Base-by-base conservation (phyloP, 192 early-diverging fungal genomes). In the Backusella liffmaniae region DNA sequence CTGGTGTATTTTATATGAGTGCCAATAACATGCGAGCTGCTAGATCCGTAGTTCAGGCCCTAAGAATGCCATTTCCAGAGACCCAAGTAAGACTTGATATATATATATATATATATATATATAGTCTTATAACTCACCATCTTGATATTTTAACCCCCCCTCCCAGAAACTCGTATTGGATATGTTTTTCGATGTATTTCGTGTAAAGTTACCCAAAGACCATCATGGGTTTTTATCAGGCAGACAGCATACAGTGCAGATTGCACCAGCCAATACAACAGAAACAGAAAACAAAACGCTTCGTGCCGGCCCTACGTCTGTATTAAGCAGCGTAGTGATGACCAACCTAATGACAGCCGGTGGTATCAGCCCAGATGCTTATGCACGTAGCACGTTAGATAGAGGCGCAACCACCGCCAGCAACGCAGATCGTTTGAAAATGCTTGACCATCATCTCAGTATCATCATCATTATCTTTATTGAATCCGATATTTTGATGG, bases 171-270 rank as follows among this genome's bases (percentile, higher is more conserved):
- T 95, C 29, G 77, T 95, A 15, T 80, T 96, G 49, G 91, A 95
- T 62, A 94, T 96, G 91, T 78, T 96, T 59, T 93, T 93, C 76
- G 88, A 92, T 29, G 89, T 96, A 23, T 93, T 96, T 66, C 84
- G 89, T 36, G 88, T 94, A 23, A 86, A 91, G 30, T 80, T 90
- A 46, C 92, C 92, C 3, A 89, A 82, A 77, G 89, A 85, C 59
- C 86, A 79, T 81, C 84, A 72, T 66, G 84, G 34, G 69, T 88
- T 78, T 71, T 83, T 79, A 73, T 83, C 67, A 49, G 85, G 74
- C 37, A 84, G 74, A 80, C 76, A 78, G 21, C 79, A 82, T n/a
- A 75, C 73, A 21, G 78, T 76, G 12, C 74, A 76, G 13, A 77
- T 84, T 32, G 81, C 36, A 8, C 73, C 76, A 0, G 26, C 77